phyloP scores from a whole-genome alignment of 345 rosid genomes.

The Gossypium stocksii region DNA sequence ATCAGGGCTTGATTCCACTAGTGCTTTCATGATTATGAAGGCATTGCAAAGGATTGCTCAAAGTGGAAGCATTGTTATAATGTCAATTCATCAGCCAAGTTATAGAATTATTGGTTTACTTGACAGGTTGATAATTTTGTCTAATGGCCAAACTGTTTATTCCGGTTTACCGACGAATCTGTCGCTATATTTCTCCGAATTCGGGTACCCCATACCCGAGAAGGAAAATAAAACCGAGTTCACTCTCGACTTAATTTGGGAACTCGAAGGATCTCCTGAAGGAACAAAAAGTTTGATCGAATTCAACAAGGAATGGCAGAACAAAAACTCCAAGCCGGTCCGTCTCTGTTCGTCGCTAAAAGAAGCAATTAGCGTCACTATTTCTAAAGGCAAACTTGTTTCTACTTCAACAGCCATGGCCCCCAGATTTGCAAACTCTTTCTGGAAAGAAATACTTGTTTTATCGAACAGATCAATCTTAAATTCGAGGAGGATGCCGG shows the following conservation, averaged over 20 bases:
- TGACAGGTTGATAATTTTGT: slow-evolving; percentile 68
- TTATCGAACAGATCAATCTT: slow-evolving; percentile 58
- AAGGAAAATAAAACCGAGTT: slow-evolving; percentile 83
- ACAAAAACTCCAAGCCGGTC: slow-evolving; percentile 33
- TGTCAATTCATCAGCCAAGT: slow-evolving; percentile 96
- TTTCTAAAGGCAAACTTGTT: slow-evolving; percentile 82
- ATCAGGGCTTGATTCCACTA: slow-evolving; percentile 89
- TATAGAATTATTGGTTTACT: slow-evolving; percentile 70
- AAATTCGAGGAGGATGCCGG: slow-evolving; percentile 72
- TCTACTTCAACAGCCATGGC: slow-evolving; percentile 55
- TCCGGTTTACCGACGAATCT: slow-evolving; percentile 71
- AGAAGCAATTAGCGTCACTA: slow-evolving; percentile 87
- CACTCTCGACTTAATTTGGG: slow-evolving; percentile 72
- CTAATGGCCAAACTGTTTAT: slow-evolving; percentile 88
- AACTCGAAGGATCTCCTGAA: slow-evolving; percentile 84
- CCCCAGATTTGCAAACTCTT: slow-evolving; percentile 76
- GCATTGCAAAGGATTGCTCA: slow-evolving; percentile 86
- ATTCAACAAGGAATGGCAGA: slow-evolving; percentile 73
- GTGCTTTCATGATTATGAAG: slow-evolving; percentile 92
- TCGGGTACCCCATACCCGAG: slow-evolving; percentile 80
- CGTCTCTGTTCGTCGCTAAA: slow-evolving; percentile 51
- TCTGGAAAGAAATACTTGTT: slow-evolving; percentile 75
- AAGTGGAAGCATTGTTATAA: slow-evolving; percentile 88
- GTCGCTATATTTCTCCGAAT: slow-evolving; percentile 56
- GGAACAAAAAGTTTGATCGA: slow-evolving; percentile 76